Evolutionary conservation across 202 grass and related monocot genomes (phyloP), one percentile per base, ranked within the genome.

Genomic region (Carex sylvatica): DNA sequence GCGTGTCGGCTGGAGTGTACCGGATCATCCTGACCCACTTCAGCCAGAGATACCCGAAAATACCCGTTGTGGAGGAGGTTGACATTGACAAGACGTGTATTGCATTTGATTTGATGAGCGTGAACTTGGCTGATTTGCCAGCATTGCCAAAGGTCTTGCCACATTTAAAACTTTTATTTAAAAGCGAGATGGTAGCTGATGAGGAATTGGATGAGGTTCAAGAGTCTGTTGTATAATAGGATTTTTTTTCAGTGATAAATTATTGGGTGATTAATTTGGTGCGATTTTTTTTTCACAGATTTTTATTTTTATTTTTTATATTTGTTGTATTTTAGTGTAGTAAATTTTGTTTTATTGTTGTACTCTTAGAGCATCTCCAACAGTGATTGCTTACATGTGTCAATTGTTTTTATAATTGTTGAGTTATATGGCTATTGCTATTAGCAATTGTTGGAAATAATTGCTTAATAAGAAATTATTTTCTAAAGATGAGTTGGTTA

Each of bases 41-140:
- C 38, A 95, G 95, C 87, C 92, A 98, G 89, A 91, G 95, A 85
- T 98, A 98, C 58, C 95, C 95, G 0, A 95, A 98, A 86, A 91
- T 98, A 62, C 95, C 95, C 6, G 84, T 95, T n/a, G 88, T 98
- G 26, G 87, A 98, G 30, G 92, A 94, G 85, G 78, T 82, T 1
- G 87, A 98, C 23, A 92, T 91, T 88, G 82, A 87, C 53, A 98
- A 91, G 74, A 95, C 92, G 0, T 91, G 90, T 84, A 84, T 98
- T 1, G 95, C 95, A 10, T 98, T 98, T 46, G 90, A 98, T 75
- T 85, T 95, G 82, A 95, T 95, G 92, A 94, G 88, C 0, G 90
- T 93, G 13, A 98, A 95, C 79, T 84, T 98, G 0, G 84, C 80
- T 9, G 95, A 95, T 56, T 31, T 98, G 35, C 90, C 88, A 0